Evolutionary conservation across 2,329 filamentous ascomycete genomes (phyloP), one percentile per base, ranked within the genome.

Genomic region (Alternaria conjuncta): DNA sequence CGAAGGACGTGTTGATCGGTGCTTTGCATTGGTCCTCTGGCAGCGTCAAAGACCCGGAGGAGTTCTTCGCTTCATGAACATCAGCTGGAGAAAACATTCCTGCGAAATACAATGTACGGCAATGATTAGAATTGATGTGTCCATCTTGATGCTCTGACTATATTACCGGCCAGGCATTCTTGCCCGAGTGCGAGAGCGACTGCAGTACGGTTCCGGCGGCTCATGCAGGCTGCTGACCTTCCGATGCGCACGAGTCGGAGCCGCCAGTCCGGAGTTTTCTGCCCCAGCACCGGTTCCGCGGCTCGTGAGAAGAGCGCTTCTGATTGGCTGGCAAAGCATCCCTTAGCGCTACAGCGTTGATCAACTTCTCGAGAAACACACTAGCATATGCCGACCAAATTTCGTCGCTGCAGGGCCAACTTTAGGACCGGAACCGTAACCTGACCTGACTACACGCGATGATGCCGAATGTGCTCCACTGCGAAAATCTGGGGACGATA

Each of bases 401-500:
- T 47, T 47, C 26, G 9, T 21, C 54, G 20, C 54, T 57, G 30
- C 43, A 41, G 30, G 43, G 41, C 21, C 50, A 43, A 28, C 20
- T 10, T 23, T 26, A 26, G 32, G 30, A 57, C 36, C 51, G 45
- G 57, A 60, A 57, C 53, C 53, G 46, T 56, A 26, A 26, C 26
- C 57, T 46, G 15, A 63, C 60, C 15, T 60, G 11, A 59, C 59
- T 57, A 61, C 60, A 66, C 86, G 23, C 44, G 63, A 56, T 63
- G 57, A 49, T 57, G 63, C 46, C 58, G 82, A 12, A 23, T 32
- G 51, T 88, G 87, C 77, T 89, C 86, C 75, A 89, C 87, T 11
- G 86, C 92, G 86, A 5, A 93, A 93, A 85, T 92, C 91, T 68
- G 93, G 88, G 80, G 87, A 87, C 87, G 77, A 90, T 84, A 75